Evolutionary conservation across 805 yeast genomes (phyloP).

Genomic region (Danielozyma ontarioensis): DNA sequence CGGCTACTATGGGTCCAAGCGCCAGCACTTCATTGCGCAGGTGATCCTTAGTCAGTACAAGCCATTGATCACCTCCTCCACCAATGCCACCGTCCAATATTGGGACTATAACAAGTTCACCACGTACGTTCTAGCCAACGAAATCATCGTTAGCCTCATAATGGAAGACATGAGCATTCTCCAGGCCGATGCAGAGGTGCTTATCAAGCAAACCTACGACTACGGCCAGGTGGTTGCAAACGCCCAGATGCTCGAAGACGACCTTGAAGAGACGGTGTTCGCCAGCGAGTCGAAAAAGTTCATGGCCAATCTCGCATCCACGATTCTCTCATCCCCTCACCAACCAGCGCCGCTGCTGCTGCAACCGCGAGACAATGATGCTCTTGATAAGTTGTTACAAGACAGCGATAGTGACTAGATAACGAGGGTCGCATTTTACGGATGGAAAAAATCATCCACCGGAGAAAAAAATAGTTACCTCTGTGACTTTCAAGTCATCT

Average conservation of each 20-base stretch:
- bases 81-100: slow-evolving; percentile 46
- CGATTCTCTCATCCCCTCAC: too few relatives aligned
- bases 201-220: slow-evolving; percentile 43
- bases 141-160: slow-evolving; percentile 47
- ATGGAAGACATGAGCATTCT: slow-evolving; percentile 38
- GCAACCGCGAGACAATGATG: too few relatives aligned
- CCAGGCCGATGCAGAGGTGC: slow-evolving; percentile 41
- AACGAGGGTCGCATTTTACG: too few relatives aligned
- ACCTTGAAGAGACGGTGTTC: too few relatives aligned
- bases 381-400: too few relatives aligned
- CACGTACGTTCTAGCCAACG: slow-evolving; percentile 59
- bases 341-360: too few relatives aligned
- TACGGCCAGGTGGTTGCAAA: slow-evolving; percentile 40
- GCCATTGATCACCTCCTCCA: slow-evolving; percentile 3
- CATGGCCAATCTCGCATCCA: too few relatives aligned
- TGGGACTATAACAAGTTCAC: slow-evolving; percentile 58
- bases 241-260: slow-evolving; percentile 22
- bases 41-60: slow-evolving; percentile 28
- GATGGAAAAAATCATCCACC: too few relatives aligned
- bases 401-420: too few relatives aligned
- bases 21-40: slow-evolving; percentile 49
- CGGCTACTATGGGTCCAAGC: slow-evolving; percentile 57
- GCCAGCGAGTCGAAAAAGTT: too few relatives aligned
- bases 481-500: too few relatives aligned
- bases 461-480: too few relatives aligned